Base-by-base conservation (phyloP, 2,329 filamentous ascomycete species). In the Hypoxylon sp. region DNA sequence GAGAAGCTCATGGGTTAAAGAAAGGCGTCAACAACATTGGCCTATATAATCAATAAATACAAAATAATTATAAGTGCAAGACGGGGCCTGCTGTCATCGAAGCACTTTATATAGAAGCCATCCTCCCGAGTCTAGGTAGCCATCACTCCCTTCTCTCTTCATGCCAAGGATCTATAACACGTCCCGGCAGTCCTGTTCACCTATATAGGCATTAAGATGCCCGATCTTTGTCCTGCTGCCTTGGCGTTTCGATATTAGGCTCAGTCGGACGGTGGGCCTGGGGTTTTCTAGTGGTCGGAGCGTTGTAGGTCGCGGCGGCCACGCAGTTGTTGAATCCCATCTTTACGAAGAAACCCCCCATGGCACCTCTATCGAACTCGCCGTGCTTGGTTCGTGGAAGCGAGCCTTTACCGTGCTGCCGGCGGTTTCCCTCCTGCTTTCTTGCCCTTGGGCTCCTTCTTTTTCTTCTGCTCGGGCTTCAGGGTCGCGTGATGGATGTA, bases 381-480 rank as follows among this genome's bases (percentile, higher is more conserved):
- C 41, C 18, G 42, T 45, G n/a, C 15, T 50, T 17, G 9, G 27
- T 23, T 15, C 26, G 20, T 31, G 15, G 7, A 6, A n/a, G 15
- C 18, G n/a, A 20, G 21, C 11, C 5, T 57, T 55, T 64, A 70
- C 64, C 69, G 62, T 57, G 64, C 58, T 18, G 69, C 69, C 11
- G 69, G 64, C 13, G 69, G 66, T 51, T 70, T 70, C 21, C 63
- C 67, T 29, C 69, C 72, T 46, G 76, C 72, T 55, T 70, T 72
- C 69, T 77, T 78, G 48, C 77, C 62, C 56, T 74, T 75, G 29
- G 74, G 72, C 50, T 76, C 75, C 73, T 83, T 83, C 68, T 80
- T 80, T 72, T 82, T 83, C 70, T 76, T 81, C 72, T 87, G 84
- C 68, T 84, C 82, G 13, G 83, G 83, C 75, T 86, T 87, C 74